Percentiles rank a stretch among this genome's conserved stretches.
Evolutionary conservation across 2,329 filamentous ascomycete species (phyloP).

Genomic region (Massarina eburnea): DNA sequence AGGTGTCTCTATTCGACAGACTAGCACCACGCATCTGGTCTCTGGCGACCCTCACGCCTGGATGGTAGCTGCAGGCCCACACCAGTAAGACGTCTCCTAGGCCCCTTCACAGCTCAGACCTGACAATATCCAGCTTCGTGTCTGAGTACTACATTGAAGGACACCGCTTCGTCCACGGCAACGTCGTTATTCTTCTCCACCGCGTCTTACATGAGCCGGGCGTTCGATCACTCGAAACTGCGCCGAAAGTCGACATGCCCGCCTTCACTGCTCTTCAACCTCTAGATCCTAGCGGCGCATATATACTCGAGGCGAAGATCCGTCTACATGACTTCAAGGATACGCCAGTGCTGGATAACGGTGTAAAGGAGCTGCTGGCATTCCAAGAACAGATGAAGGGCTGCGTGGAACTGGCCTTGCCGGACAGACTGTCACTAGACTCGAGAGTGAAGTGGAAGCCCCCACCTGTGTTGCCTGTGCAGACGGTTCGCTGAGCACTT

Average conservation of each 20-base stretch:
- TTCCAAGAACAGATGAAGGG: conserved; percentile 60
- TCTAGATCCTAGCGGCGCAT: conserved; percentile 59
- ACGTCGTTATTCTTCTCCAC: conserved; percentile 59
- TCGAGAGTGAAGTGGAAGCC: conserved; percentile 57
- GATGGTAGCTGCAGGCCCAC: conserved; percentile 55
- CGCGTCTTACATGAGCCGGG: conserved; percentile 54
- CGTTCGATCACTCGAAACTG: conserved; percentile 33
- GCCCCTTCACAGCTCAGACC: conserved; percentile 7
- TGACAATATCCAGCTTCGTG: conserved; percentile 50
- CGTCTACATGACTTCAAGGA: conserved; percentile 59
- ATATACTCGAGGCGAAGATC: conserved; percentile 60
- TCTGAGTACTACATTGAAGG: conserved; percentile 61
- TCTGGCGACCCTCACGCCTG: conserved; percentile 53
- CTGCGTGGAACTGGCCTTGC: conserved; percentile 58
- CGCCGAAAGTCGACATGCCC: conserved; percentile 44
- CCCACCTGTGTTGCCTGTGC: conserved; percentile 15
- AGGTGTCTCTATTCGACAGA: conserved; percentile 56
- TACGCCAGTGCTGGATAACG: conserved; percentile 56
- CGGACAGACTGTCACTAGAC: conserved; percentile 61
- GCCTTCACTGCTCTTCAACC: conserved; percentile 49
- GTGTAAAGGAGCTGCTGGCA: conserved; percentile 56
- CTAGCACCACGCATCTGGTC: conserved; percentile 51
- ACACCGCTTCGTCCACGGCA: conserved; percentile 59
- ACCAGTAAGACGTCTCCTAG: conserved; percentile 47
- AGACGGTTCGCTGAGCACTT: conserved; percentile 20